Base-by-base conservation (phyloP, 371 early-diverging fungal species). In the Coelomomyces lativittatus region DNA sequence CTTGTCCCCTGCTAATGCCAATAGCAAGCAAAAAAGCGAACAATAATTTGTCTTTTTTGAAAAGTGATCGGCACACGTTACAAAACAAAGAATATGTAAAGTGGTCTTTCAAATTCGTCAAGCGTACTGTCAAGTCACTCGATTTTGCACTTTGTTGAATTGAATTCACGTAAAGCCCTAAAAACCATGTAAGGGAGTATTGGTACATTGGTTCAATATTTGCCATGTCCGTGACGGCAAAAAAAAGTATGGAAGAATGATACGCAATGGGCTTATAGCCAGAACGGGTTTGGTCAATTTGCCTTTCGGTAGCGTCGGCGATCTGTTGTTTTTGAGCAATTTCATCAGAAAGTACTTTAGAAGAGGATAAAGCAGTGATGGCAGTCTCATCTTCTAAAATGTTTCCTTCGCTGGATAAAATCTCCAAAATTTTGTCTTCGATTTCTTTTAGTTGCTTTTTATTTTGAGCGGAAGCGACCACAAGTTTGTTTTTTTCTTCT, bases 191-290 rank as follows among this genome's bases (percentile, higher is more conserved):
- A 4, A 75, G 54, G 7, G 70, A 70, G 54, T 75, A 75, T 39
- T 75, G 76, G 47, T 75, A 75, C 76, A 75, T 75, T 5, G 76
- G 76, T 51, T 75, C 76, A 19, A 67, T 63, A 6, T 50, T 57
- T 0, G 73, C 64, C n/a, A 75, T 55, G 49, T 75, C 76, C 6
- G 67, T 67, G 47, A 75, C 72, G 51, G 67, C 67, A 59, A 75
- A 75, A 57, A 75, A 75, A 23, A 75, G 46, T 33, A 75, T 70
- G 12, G 72, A 28, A 3, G 73, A 68, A 30, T 67, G 47, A 17
- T 66, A 52, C 1, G 76, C 72, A 6, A 75, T 70, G 8, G 76
- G 69, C 9, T 55, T 54, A 48, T 75, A 75, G 39, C 63, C 64
- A 56, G 62, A 66, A 23, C 76, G 51, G 8, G 68, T 75, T 6